These are phyloP conservation scores for Mycena galericulata DNA, from an alignment of 768 basidiomycete species.

Conservation along the genomic window DNA sequence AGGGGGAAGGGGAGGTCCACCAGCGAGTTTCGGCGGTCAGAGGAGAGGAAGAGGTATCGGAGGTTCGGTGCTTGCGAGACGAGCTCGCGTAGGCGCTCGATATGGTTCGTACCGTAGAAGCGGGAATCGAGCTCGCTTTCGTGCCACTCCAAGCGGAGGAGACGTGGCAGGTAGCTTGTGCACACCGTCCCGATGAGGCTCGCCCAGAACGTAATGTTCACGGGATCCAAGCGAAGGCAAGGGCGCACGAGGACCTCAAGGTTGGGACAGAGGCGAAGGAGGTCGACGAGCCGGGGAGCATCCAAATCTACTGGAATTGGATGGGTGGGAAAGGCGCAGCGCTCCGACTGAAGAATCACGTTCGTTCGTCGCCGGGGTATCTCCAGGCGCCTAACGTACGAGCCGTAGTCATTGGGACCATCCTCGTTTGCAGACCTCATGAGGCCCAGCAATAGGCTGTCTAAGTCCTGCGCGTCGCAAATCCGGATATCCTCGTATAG, in stretches of 20 bases:
- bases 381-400: constrained; percentile 23
- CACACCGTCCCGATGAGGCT: constrained; percentile 8
- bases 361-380: constrained; percentile 8
- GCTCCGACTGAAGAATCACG: not conserved
- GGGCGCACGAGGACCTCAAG: constrained; percentile 37
- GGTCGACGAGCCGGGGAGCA: not conserved
- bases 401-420: constrained; percentile 5
- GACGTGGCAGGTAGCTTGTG: not conserved
- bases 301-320: not conserved
- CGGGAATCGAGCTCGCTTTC: constrained; percentile 25
- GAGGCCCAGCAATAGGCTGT: constrained; percentile 16
- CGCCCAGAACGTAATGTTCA: constrained; percentile 25
- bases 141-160: constrained; percentile 32
- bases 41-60: constrained; percentile 26
- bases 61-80: constrained; percentile 21
- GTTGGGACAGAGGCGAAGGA: constrained; percentile 12
- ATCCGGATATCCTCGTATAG: constrained; percentile 27
- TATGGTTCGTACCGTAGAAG: constrained; percentile 17
- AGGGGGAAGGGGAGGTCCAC: constrained; percentile 14
- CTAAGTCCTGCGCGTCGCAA: constrained; percentile 2
- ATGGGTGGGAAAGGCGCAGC: constrained; percentile 11
- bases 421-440: constrained; percentile 17
- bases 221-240: constrained; percentile 19
- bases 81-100: constrained; percentile 23
- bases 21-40: constrained; percentile 17